Percentiles rank a stretch among this genome's conserved stretches.
Conservation (phyloP, 1,284 basidiomycete species). For the Serendipita sp. region DNA sequence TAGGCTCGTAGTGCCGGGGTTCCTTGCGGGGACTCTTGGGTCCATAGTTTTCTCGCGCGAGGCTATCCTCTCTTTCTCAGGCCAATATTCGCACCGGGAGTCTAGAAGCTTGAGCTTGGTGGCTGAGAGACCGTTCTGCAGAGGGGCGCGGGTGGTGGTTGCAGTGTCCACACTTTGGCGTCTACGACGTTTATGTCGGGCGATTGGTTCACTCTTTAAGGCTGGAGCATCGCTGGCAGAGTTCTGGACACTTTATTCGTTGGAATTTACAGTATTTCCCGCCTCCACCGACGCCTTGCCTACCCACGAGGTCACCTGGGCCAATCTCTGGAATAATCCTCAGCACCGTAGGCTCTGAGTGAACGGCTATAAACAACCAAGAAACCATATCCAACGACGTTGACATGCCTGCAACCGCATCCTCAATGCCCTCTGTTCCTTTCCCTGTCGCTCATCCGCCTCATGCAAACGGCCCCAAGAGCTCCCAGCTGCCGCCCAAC, state of each 20-base stretch:
- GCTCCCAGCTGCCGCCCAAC: background rate
- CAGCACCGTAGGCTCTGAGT: background rate
- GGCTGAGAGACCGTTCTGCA: too few species aligned
- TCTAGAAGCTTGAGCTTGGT: too few species aligned
- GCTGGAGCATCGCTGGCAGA: background rate
- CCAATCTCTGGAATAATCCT: too few species aligned
- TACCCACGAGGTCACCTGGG: background rate
- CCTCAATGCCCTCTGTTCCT: background rate
- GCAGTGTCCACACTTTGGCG: background rate
- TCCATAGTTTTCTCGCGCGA: too few species aligned
- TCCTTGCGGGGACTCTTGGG: too few species aligned
- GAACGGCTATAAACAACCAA: background rate
- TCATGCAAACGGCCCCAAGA: slow-evolving; percentile 5
- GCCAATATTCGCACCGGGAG: too few species aligned
- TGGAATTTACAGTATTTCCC: background rate
- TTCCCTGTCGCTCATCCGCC: background rate
- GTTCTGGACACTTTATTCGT: background rate
- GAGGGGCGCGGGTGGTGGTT: too few species aligned
- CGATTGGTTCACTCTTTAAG: background rate
- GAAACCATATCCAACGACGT: background rate
- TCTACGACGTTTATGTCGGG: background rate
- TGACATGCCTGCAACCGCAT: background rate
- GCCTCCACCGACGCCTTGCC: background rate
- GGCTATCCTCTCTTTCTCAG: too few species aligned
- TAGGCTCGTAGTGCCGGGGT: too few species aligned